Percentiles rank a stretch among this genome's conserved stretches.
Conservation (phyloP, 2,329 filamentous ascomycete species). For the Stagonosporopsis cucurbitacearum region DNA sequence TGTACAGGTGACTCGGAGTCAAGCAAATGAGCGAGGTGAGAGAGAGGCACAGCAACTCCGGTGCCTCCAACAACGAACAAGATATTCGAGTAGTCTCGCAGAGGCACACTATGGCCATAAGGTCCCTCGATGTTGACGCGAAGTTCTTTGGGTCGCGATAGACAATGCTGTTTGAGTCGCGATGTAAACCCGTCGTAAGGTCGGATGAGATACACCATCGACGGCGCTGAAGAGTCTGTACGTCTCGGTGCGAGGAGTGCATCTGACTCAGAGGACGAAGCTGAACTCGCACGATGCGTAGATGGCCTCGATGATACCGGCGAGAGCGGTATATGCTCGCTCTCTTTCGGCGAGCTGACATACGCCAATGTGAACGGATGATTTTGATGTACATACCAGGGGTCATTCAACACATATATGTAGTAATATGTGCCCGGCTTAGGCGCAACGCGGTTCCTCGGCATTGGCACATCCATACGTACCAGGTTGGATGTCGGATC, state of each 20-base stretch:
- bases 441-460: constrained; percentile 42
- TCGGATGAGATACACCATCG: constrained; percentile 57
- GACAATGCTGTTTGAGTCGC: constrained; percentile 44
- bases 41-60: constrained; percentile 43
- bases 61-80: constrained; percentile 48
- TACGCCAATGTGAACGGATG: constrained; percentile 56
- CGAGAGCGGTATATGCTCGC: constrained; percentile 18
- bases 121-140: constrained; percentile 59
- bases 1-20: constrained; percentile 20
- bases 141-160: constrained; percentile 33
- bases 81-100: constrained; percentile 51
- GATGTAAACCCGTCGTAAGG: constrained; percentile 60
- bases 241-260: constrained; percentile 29
- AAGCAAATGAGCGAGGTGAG: constrained; percentile 35
- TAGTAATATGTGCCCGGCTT: constrained; percentile 59
- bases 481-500: constrained; percentile 55
- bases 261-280: constrained; percentile 37
- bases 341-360: constrained; percentile 13
- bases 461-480: constrained; percentile 53
- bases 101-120: constrained; percentile 53
- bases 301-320: constrained; percentile 18
- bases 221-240: constrained; percentile 9
- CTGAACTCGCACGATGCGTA: constrained; percentile 14
- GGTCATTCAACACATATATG: constrained; percentile 54
- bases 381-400: constrained; percentile 55